Evolutionary conservation across 495 filamentous ascomycete species (phyloP).

Genomic region (Entonaema liquescens): DNA sequence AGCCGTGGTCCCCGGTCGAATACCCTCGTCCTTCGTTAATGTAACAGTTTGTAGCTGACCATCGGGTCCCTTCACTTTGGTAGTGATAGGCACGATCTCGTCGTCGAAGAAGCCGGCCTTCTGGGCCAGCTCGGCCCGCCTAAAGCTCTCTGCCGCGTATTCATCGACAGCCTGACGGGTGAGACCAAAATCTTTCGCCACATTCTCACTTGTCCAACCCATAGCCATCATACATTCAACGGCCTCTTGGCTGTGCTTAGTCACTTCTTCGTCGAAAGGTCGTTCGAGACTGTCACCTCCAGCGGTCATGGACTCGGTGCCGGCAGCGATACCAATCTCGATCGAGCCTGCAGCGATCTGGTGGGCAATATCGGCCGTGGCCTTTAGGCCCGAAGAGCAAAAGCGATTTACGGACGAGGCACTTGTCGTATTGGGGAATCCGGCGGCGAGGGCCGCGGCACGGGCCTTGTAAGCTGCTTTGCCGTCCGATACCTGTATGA

Average conservation of each 20-base stretch:
- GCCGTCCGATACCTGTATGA: conserved; percentile 76
- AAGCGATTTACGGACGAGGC: conserved; percentile 90
- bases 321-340: conserved; percentile 85
- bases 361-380: conserved; percentile 92
- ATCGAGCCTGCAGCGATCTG: conserved; percentile 84
- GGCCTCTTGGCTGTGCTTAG: conserved; percentile 75
- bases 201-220: conserved; percentile 98
- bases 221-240: conserved; percentile 91
- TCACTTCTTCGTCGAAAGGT: conserved; percentile 81
- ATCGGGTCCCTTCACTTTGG: conserved; percentile 82
- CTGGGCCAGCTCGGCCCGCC: conserved; percentile 86
- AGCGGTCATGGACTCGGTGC: conserved; percentile 86
- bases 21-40: conserved; percentile 85
- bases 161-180: conserved; percentile 80
- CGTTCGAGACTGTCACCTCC: conserved; percentile 71
- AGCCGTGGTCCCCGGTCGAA: conserved; percentile 86
- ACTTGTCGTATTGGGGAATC: conserved; percentile 88
- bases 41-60: conserved; percentile 80
- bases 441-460: conserved; percentile 86
- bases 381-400: conserved; percentile 95
- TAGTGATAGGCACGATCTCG: conserved; percentile 89
- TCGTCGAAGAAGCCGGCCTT: conserved; percentile 94
- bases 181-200: conserved; percentile 90
- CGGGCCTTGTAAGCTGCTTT: conserved; percentile 92
- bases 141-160: conserved; percentile 86